These are phyloP conservation scores for Gossypium mustelinum DNA, from an alignment of 345 rosid species.

Conservation along the genomic window DNA sequence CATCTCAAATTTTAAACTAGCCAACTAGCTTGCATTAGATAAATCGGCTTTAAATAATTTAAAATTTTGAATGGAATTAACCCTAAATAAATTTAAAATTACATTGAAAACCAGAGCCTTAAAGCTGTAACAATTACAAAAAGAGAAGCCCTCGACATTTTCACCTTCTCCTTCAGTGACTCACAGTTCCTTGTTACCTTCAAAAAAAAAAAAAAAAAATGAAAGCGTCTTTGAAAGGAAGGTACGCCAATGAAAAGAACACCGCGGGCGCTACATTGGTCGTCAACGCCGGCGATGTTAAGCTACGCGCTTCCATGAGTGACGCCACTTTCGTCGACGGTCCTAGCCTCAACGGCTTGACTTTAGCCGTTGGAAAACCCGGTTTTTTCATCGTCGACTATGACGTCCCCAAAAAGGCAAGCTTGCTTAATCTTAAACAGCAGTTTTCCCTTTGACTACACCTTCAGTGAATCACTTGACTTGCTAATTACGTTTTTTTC, in stretches of 20 bases:
- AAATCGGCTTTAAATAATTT: no score
- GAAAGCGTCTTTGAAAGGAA: constrained; percentile 80
- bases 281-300: constrained; percentile 58
- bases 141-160: neutral
- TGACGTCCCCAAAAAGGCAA: constrained; percentile 73
- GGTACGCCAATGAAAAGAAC: constrained; percentile 50
- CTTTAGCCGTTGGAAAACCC: constrained; percentile 70
- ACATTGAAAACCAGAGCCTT: neutral
- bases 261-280: constrained; percentile 46
- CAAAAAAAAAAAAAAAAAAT: constrained; percentile 17
- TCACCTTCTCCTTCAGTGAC: constrained; percentile 9
- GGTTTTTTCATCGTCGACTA: constrained; percentile 76
- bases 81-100: neutral
- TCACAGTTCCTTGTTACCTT: constrained; percentile 14
- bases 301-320: constrained; percentile 74
- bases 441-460: neutral
- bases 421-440: neutral
- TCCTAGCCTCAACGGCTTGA: constrained; percentile 69
- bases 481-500: constrained; percentile 8
- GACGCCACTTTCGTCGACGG: constrained; percentile 74
- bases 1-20: no score
- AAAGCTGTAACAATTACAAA: neutral
- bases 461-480: neutral
- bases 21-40: no score
- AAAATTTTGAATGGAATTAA: no score